Percentiles rank a stretch among this genome's conserved stretches.
Evolutionary conservation across 768 basidiomycete genomes (phyloP).

Genomic region (Xerocomellus amylosporus): DNA sequence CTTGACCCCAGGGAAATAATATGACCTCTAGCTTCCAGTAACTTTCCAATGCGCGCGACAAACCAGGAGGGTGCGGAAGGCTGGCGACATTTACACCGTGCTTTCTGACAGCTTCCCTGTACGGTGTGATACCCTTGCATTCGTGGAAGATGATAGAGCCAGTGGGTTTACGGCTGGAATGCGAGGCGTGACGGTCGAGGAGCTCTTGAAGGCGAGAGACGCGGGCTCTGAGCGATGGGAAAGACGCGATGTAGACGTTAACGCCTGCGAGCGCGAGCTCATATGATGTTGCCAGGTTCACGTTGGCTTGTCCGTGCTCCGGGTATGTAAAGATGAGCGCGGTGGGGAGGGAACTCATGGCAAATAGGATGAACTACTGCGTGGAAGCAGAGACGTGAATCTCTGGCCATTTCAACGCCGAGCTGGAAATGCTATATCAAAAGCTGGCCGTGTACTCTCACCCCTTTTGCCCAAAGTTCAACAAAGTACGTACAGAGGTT

Average conservation of each 20-base stretch:
- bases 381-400: no score
- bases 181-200: neutral
- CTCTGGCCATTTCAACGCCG: no score
- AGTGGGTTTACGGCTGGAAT: neutral
- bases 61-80: neutral
- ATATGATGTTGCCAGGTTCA: conserved; percentile 10
- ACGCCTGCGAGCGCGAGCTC: conserved; percentile 12
- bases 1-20: neutral
- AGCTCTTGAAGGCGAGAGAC: conserved; percentile 6
- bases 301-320: conserved; percentile 6
- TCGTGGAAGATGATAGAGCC: conserved; percentile 8
- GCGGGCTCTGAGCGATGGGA: conserved; percentile 7
- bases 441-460: no score
- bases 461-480: no score
- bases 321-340: conserved; percentile 12
- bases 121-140: neutral
- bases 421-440: no score
- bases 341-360: conserved; percentile 3
- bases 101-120: neutral
- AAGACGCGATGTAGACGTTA: conserved; percentile 12
- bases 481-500: no score
- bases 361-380: no score
- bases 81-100: neutral
- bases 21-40: neutral
- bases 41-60: conserved; percentile 1